Conservation (phyloP, 495 filamentous ascomycete genomes). For the Penicillium crystallinum region DNA sequence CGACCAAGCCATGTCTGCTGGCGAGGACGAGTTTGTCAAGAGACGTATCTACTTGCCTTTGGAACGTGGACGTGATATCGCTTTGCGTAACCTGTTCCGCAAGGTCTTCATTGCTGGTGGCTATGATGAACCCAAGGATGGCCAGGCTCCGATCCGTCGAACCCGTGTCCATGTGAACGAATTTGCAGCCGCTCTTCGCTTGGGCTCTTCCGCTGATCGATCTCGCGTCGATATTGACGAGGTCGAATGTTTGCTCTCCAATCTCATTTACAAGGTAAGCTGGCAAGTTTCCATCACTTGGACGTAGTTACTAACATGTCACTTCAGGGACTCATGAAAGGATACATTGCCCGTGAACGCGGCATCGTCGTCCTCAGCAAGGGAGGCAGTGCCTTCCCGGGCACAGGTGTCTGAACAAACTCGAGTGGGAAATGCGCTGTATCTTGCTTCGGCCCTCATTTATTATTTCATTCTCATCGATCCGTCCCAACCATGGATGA, state of each 20-base stretch:
- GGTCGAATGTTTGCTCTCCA: constrained; percentile 90
- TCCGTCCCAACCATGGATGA: no score
- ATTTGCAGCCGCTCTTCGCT: constrained; percentile 62
- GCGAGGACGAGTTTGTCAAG: constrained; percentile 85
- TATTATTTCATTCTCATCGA: background rate
- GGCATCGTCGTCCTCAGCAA: constrained; percentile 89
- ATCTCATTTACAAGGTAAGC: constrained; percentile 92
- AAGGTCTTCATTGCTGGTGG: constrained; percentile 83
- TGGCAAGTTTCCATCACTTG: background rate
- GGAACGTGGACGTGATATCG: constrained; percentile 86
- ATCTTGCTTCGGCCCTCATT: background rate
- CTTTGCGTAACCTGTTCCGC: constrained; percentile 80
- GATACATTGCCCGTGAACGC: constrained; percentile 88
- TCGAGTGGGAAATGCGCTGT: background rate
- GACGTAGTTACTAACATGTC: constrained; percentile 7
- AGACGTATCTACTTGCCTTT: constrained; percentile 93
- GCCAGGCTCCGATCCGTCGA: constrained; percentile 55
- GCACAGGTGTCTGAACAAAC: constrained; percentile 69
- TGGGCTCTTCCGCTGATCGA: constrained; percentile 47
- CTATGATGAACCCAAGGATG: constrained; percentile 67
- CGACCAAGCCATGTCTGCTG: constrained; percentile 71
- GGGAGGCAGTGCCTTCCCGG: constrained; percentile 77
- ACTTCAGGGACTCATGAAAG: constrained; percentile 83
- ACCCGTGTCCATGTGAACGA: constrained; percentile 77
- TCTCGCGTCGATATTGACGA: constrained; percentile 78